Percentiles rank a stretch among this genome's conserved stretches.
Evolutionary conservation across 225 moss, liverwort and hornwort genomes (phyloP).

Genomic region (Physcomitrium patens): DNA sequence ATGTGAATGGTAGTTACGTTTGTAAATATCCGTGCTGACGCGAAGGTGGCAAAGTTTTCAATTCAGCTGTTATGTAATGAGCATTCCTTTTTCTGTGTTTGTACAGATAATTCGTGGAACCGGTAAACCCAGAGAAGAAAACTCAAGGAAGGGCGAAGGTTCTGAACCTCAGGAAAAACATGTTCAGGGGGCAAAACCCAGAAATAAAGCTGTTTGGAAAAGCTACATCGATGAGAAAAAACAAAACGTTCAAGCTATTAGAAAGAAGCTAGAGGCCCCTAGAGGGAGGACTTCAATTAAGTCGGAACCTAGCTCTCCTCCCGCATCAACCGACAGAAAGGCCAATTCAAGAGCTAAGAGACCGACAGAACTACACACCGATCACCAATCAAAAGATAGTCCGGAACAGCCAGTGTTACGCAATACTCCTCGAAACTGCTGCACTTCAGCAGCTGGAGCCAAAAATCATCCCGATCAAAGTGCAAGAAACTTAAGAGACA

Average conservation of each 20-base stretch:
- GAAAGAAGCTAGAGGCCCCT: conserved; percentile 42
- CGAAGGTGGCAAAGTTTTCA: conserved; percentile 2
- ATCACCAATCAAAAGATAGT: no score
- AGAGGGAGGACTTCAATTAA: not conserved
- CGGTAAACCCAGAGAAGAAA: conserved; percentile 32
- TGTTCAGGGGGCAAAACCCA: conserved; percentile 46
- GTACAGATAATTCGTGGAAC: conserved; percentile 43
- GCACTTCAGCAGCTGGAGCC: no score
- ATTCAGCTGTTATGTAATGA: not conserved
- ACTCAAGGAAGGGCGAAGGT: conserved; percentile 33
- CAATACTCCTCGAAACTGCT: no score
- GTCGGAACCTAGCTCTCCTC: no score
- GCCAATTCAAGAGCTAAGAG: no score
- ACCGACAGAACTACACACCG: no score
- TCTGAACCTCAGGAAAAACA: conserved; percentile 41
- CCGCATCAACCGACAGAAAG: no score
- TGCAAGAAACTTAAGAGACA: no score
- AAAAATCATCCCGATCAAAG: no score
- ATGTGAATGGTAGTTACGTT: not conserved
- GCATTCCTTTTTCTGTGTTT: conserved; percentile 8
- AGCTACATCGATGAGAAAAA: conserved; percentile 59
- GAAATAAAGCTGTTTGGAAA: conserved; percentile 62
- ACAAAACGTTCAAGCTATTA: conserved; percentile 7
- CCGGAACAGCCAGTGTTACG: no score
- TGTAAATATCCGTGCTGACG: conserved; percentile 5